Percentiles rank a stretch among this genome's conserved stretches.
Conservation (phyloP, 768 basidiomycete genomes). For the Antrodiella citrinella region DNA sequence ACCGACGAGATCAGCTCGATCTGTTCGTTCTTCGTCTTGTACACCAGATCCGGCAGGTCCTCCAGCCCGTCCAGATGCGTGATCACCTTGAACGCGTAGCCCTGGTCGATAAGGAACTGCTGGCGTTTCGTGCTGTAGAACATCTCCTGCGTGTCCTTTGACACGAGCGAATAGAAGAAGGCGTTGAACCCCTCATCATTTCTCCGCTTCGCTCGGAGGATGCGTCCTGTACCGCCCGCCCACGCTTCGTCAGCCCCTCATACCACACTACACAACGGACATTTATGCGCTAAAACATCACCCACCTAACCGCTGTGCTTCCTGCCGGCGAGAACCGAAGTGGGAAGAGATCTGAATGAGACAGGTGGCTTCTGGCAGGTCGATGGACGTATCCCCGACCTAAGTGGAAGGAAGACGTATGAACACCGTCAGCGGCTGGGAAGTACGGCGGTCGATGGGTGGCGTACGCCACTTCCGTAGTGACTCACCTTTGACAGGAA, state of each 20-base stretch:
- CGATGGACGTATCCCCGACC: constrained; percentile 98
- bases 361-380: constrained; percentile 97
- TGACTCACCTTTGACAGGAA: constrained; percentile 85
- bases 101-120: constrained; percentile 97
- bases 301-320: constrained; percentile 90
- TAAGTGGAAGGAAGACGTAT: constrained; percentile 21
- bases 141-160: constrained; percentile 99
- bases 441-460: neutral
- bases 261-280: neutral
- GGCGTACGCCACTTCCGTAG: constrained; percentile 10
- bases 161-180: constrained; percentile 98
- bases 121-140: constrained; percentile 99
- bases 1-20: constrained; percentile 95
- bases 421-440: constrained; percentile 1
- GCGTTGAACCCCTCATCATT: constrained; percentile 99
- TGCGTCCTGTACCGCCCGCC: constrained; percentile 56
- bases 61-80: constrained; percentile 94
- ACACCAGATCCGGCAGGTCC: constrained; percentile 80
- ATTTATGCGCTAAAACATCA: constrained; percentile 3
- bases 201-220: constrained; percentile 91
- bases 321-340: constrained; percentile 96
- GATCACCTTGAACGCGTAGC: constrained; percentile 99
- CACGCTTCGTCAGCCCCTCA: too few relatives aligned
- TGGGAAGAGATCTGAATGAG: constrained; percentile 99
- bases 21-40: constrained; percentile 85